Percentiles rank a stretch among this genome's conserved stretches.
Evolutionary conservation across 2,329 filamentous ascomycete genomes (phyloP).

Genomic region (Neocatenulostroma microsporum): DNA sequence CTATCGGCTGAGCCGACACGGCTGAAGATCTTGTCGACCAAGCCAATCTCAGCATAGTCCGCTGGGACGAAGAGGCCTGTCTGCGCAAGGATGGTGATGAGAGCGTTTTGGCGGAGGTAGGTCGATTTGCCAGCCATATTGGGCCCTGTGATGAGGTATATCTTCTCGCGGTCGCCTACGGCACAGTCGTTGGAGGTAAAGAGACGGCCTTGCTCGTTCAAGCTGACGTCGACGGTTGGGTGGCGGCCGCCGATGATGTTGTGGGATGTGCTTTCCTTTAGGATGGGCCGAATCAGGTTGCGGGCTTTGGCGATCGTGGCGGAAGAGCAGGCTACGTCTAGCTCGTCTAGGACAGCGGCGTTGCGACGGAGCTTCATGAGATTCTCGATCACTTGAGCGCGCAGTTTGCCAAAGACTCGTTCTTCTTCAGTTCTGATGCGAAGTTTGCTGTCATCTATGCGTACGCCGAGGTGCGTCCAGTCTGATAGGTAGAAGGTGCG

Average conservation of each 20-base stretch:
- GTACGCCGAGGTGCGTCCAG: conserved; percentile 75
- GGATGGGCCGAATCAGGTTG: conserved; percentile 61
- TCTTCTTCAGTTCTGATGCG: conserved; percentile 81
- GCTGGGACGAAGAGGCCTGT: conserved; percentile 95
- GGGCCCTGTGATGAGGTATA: conserved; percentile 82
- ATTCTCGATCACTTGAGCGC: conserved; percentile 68
- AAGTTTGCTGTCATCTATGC: conserved; percentile 67
- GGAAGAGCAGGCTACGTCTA: conserved; percentile 84
- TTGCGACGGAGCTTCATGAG: conserved; percentile 82
- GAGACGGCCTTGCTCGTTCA: conserved; percentile 67
- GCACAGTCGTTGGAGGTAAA: conserved; percentile 85
- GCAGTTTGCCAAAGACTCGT: conserved; percentile 65
- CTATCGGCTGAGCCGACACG: conserved; percentile 93
- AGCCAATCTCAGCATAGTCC: conserved; percentile 78
- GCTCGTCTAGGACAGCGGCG: conserved; percentile 82
- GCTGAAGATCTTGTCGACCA: conserved; percentile 95
- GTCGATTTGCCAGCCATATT: conserved; percentile 99
- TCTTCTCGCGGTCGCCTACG: conserved; percentile 66
- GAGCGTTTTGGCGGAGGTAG: conserved; percentile 94
- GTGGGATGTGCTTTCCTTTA: conserved; percentile 58
- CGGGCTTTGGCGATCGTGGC: conserved; percentile 70
- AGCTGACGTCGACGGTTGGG: conserved; percentile 79
- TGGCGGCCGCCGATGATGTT: conserved; percentile 81
- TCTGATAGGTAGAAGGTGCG: conserved; percentile 73
- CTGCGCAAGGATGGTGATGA: conserved; percentile 95